Conservation (phyloP, 768 basidiomycete genomes). For the button mushroom (Agaricus bisporus) region DNA sequence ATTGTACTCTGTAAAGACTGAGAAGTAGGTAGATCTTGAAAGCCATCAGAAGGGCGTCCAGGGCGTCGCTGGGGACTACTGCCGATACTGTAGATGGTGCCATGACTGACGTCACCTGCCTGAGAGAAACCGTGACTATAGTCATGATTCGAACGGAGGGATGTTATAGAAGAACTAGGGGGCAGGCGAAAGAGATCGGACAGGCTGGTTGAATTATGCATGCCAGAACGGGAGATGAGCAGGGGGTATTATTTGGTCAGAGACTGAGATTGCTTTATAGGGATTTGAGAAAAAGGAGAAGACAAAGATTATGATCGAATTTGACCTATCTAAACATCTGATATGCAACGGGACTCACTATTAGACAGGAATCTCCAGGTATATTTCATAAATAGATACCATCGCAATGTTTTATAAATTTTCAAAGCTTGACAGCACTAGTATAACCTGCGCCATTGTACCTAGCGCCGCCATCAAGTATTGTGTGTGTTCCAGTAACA, state of each 20-base stretch:
- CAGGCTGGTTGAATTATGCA: neutral
- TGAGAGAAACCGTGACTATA: neutral
- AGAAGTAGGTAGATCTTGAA: neutral
- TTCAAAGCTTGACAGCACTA: neutral
- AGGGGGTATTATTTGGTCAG: too few species aligned
- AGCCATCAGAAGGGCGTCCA: neutral
- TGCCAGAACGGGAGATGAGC: neutral
- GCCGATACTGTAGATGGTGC: neutral
- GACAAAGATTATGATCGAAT: too few species aligned
- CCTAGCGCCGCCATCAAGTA: constrained; percentile 39
- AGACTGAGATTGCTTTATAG: too few species aligned
- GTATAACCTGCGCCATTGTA: neutral
- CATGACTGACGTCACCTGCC: neutral
- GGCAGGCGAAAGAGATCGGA: neutral
- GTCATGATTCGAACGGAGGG: neutral
- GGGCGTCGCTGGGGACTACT: neutral
- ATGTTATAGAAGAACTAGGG: neutral
- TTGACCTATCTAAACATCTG: too few species aligned
- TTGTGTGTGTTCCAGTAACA: constrained; percentile 66
- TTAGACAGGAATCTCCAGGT: too few species aligned
- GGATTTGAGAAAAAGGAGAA: too few species aligned
- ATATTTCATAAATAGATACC: neutral
- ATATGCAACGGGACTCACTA: neutral
- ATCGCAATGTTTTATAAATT: neutral
- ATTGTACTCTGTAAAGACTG: neutral